Base-by-base conservation (phyloP, 192 early-diverging fungal genomes). In the Mortierella claussenii region DNA sequence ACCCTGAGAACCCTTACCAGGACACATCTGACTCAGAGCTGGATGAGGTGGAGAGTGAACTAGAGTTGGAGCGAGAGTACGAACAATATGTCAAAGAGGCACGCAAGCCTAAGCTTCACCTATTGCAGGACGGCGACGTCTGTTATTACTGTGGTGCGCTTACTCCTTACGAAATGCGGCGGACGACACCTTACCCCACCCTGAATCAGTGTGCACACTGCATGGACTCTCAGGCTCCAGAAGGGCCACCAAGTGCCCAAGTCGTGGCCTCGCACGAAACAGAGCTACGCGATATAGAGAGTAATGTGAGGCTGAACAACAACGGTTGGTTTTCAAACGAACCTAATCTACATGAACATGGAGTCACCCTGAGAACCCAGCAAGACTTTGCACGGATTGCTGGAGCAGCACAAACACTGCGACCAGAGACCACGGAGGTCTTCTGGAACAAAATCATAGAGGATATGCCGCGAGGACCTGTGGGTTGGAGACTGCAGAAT, bases 41-140 rank as follows among this genome's bases (percentile, higher is more conserved):
- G 40, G 69, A 65, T 21, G 61, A 59, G 5, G 18, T 58, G 1
- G 60, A 73, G 32, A 64, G 69, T 20, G 61, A 73, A 7, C 49
- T 59, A 15, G 69, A 73, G 43, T 34, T 65, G 17, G 55, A 73
- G 49, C 40, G 9, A 36, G 55, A 42, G 28, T 53, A 56, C 11
- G 4, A n/a, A 1, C 31, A 54, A 15, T 21, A 47, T 2, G 18
- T 24, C 20, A 33, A 60, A n/a, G 23, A 32, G 10, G 15, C 42
- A n/a, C n/a, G 58, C n/a, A 54, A 59, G 27, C 60, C 69, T 20
- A 31, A 52, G 6, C 31, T 64, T 21, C n/a, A 54, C 13, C 1
- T 59, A 24, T 21, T 13, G 15, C 60, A 55, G 42, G 68, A 71
- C 40, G 68, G 60, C 1, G 44, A 63, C 48, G 53, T 71, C 17